A percentile compares a stretch with the other conserved stretches of the same genome.
phyloP scores from a whole-genome alignment of 768 basidiomycete species.

The Lactarius deliciosus region DNA sequence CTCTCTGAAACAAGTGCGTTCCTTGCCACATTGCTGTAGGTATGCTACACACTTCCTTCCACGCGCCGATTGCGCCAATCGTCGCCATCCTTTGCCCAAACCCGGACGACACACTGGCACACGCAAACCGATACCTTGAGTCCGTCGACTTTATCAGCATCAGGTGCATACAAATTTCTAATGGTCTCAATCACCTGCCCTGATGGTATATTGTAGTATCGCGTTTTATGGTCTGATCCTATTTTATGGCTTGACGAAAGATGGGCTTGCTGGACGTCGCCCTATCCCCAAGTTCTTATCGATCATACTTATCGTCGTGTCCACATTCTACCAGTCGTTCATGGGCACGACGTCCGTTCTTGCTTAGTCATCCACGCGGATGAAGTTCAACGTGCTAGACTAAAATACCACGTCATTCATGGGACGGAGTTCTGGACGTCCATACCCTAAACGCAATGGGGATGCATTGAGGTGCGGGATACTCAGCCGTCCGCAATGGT shows the following conservation, averaged over 20 bases:
- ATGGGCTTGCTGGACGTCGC: conserved; percentile 71
- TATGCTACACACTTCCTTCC: no score
- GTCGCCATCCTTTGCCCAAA: no score
- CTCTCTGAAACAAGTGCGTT: conserved; percentile 50
- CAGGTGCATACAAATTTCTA: conserved; percentile 46
- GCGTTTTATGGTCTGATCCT: conserved; percentile 84
- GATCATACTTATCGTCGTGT: conserved; percentile 86
- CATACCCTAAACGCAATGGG: conserved; percentile 73
- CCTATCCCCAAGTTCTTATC: conserved; percentile 84
- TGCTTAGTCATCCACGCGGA: neutral
- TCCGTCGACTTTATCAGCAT: conserved; percentile 79
- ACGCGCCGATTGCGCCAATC: no score
- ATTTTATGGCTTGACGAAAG: conserved; percentile 79
- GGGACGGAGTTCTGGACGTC: conserved; percentile 79
- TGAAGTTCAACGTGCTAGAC: conserved; percentile 45
- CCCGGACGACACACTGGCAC: no score
- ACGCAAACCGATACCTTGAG: conserved; percentile 50
- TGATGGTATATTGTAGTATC: conserved; percentile 45
- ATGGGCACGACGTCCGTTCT: conserved; percentile 33
- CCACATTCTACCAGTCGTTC: conserved; percentile 86
- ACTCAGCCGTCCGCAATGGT: conserved; percentile 15
- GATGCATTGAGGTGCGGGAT: conserved; percentile 73
- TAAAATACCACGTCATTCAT: conserved; percentile 72
- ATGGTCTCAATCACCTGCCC: neutral
- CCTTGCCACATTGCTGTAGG: no score